Conservation (phyloP, 108 stramenopile species). For the Nitzschia palea region DNA sequence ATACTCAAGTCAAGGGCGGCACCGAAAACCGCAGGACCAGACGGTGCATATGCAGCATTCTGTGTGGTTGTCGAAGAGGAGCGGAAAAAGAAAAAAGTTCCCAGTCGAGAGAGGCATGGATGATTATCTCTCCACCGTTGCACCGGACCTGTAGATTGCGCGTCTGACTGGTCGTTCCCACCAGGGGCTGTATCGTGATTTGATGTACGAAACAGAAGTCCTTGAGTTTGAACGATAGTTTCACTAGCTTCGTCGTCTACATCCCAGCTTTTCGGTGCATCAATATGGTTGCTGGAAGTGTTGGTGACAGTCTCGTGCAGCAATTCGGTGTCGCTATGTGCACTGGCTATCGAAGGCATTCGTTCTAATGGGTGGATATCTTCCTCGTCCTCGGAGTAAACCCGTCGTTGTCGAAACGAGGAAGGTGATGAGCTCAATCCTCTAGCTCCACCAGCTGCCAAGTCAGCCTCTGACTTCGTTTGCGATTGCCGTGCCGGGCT, state of each 20-base stretch:
- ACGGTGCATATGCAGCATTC: constrained; percentile 81
- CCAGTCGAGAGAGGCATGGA: constrained; percentile 38
- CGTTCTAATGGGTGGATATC: too few species aligned
- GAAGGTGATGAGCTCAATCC: neutral
- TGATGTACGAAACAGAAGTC: constrained; percentile 10
- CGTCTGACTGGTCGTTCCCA: constrained; percentile 3
- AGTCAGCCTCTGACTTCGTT: constrained; percentile 28
- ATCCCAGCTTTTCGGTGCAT: constrained; percentile 13
- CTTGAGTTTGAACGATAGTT: constrained; percentile 6
- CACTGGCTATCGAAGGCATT: too few species aligned
- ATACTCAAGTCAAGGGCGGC: constrained; percentile 82
- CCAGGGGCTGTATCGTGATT: neutral
- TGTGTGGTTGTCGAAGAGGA: constrained; percentile 29
- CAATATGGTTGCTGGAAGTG: too few species aligned
- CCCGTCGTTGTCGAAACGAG: neutral
- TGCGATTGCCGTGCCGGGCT: neutral
- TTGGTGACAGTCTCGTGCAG: too few species aligned
- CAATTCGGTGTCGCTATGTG: too few species aligned
- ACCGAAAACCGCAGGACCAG: constrained; percentile 79
- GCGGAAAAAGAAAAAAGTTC: constrained; percentile 52
- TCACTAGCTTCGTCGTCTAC: constrained; percentile 26
- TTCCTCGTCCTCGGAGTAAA: constrained; percentile 1
- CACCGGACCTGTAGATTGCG: neutral
- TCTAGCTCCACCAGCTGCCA: constrained; percentile 21
- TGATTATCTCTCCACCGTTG: constrained; percentile 45